Percentiles rank a stretch among this genome's conserved stretches.
phyloP scores from a whole-genome alignment of 768 basidiomycete genomes.

The Lentinula lateritia region DNA sequence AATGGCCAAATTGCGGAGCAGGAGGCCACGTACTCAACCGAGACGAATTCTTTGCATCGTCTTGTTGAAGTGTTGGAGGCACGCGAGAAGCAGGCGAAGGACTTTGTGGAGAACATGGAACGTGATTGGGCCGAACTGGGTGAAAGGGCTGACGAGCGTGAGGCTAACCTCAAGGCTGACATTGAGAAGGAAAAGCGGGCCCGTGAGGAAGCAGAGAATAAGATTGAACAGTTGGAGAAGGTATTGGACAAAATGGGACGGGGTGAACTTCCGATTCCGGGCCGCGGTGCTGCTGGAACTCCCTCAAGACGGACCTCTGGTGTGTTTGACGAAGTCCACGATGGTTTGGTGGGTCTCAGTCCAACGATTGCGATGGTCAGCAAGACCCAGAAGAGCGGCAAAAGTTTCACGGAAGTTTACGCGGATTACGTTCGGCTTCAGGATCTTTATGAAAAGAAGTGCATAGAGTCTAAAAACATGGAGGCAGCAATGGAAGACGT shows the following conservation, averaged over 20 bases:
- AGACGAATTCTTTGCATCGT: conserved; percentile 67
- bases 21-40: conserved; percentile 75
- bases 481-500: conserved; percentile 75
- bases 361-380: conserved; percentile 87
- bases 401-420: conserved; percentile 93
- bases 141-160: conserved; percentile 62
- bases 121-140: conserved; percentile 74
- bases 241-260: conserved; percentile 68
- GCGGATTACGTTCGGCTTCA: conserved; percentile 84
- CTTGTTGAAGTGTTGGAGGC: conserved; percentile 84
- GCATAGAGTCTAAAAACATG: conserved; percentile 80
- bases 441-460: conserved; percentile 73
- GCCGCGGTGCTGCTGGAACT: conserved; percentile 42
- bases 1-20: conserved; percentile 78
- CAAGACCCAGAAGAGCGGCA: conserved; percentile 73
- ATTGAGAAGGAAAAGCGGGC: conserved; percentile 64
- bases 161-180: conserved; percentile 62
- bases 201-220: conserved; percentile 67
- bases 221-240: conserved; percentile 64
- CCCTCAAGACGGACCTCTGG: conserved; percentile 36
- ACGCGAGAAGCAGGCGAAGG: conserved; percentile 79
- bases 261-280: conserved; percentile 63
- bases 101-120: conserved; percentile 78
- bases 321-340: conserved; percentile 34
- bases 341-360: conserved; percentile 67